Conservation (phyloP, 2,329 filamentous ascomycete genomes). For the Cercospora brassicicola region DNA sequence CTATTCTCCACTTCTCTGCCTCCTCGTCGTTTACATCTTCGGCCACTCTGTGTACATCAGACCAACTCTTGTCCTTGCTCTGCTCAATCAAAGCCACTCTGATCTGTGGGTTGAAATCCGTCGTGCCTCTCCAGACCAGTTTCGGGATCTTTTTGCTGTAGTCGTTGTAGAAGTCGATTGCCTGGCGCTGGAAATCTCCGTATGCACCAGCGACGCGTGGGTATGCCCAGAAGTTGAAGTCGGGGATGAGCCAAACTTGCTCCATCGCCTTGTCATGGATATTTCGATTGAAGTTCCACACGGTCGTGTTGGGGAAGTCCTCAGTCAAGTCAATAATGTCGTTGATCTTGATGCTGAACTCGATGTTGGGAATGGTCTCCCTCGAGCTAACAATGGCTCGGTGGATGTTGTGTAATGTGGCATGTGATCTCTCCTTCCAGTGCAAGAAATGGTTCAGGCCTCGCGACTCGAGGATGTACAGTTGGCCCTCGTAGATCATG, state of each 20-base stretch:
- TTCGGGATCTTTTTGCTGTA: constrained; percentile 48
- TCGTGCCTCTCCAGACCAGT: constrained; percentile 52
- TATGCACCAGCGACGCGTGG: constrained; percentile 36
- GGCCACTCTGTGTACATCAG: constrained; percentile 43
- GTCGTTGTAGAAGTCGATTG: constrained; percentile 29
- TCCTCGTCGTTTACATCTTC: constrained; percentile 30
- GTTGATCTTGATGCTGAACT: constrained; percentile 52
- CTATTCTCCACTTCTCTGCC: constrained; percentile 29
- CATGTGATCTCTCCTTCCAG: constrained; percentile 38
- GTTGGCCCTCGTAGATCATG: constrained; percentile 41
- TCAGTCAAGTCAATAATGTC: constrained; percentile 44
- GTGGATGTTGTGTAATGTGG: constrained; percentile 51
- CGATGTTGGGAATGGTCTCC: constrained; percentile 48
- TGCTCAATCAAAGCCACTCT: constrained; percentile 37
- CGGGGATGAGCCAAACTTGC: constrained; percentile 53
- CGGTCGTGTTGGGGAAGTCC: constrained; percentile 35
- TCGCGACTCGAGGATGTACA: constrained; percentile 41
- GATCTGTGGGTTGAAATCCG: constrained; percentile 37
- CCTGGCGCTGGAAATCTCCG: constrained; percentile 30
- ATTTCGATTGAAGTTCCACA: constrained; percentile 45
- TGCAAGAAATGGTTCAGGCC: constrained; percentile 36
- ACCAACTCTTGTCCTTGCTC: constrained; percentile 45
- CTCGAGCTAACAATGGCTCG: constrained; percentile 49
- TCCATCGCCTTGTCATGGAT: constrained; percentile 37
- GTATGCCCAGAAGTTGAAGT: constrained; percentile 57